Evolutionary conservation across 2,329 filamentous ascomycete species (phyloP), one percentile per base, ranked within the genome.

Genomic region (Coniochaeta hoffmannii): DNA sequence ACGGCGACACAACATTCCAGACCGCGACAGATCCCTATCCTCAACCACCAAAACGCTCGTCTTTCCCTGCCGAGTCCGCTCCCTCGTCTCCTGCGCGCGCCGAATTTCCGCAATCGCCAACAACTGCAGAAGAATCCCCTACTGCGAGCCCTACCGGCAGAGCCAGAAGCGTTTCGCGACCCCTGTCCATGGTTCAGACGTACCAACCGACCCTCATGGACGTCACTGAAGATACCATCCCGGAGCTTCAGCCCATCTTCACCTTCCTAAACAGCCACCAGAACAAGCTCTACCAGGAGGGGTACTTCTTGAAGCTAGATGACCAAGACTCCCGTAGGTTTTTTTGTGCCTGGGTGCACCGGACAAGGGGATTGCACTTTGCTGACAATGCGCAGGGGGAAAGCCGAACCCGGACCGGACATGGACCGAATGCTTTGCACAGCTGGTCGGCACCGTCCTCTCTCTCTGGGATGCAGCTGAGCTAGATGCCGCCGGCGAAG

Each of bases 241-340:
- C 94, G 35, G 94, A 99, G 77, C 79, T 99, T 59, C 88, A 91
- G 73, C 93, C 92, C 60, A 92, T 97, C 65, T 97, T 97, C 72
- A 89, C 84, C 58, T 94, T 90, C 67, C 81, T 99, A 61, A 97
- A 96, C 73, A 94, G 88, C 72, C 94, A 99, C 70, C 87, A 85
- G 56, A 97, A 97, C 72, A 97, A 97, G 74, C 77, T 97, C 55
- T 99, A 97, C 69, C 92, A 97, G 64, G 94, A 99, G 73, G 94
- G 94, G 35, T 99, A 97, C 68, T 97, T 99, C 63, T 74, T 99
- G 63, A 99, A 97, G 73, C 77, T 99, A 51, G 93, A 97, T 70
- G 94, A 99, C 71, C 85, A 96, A 63, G 95, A 97, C 66, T 87
- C 85, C 55, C 86, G 92, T 96, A 81, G 64, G 90, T 82, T 57